These are phyloP conservation scores for Mycena chlorophos DNA, from an alignment of 768 basidiomycete genomes.

Conservation along the genomic window DNA sequence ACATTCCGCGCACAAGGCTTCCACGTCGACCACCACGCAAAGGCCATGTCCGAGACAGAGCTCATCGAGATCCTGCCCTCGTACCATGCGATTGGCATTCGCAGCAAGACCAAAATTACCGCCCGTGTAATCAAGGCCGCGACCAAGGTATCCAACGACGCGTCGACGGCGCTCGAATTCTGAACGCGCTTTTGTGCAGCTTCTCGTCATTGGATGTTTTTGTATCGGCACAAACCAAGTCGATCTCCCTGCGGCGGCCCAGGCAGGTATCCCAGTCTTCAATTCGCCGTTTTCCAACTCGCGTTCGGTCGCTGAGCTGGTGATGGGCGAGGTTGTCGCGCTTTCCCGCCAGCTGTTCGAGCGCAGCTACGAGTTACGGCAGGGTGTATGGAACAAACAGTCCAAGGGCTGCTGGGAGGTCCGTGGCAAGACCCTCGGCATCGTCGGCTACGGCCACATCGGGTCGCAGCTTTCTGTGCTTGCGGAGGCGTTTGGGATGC, in stretches of 20 bases:
- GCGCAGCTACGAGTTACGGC: conserved; percentile 81
- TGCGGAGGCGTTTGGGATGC: conserved; percentile 93
- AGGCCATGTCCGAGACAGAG: conserved; percentile 91
- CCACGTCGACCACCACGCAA: conserved; percentile 85
- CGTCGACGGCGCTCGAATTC: not conserved
- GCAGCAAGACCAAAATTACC: conserved; percentile 97
- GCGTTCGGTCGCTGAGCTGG: conserved; percentile 97
- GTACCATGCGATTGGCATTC: conserved; percentile 95
- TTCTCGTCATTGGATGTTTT: conserved; percentile 96
- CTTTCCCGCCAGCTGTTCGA: conserved; percentile 94
- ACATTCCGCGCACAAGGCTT: conserved; percentile 82
- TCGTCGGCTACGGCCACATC: conserved; percentile 98
- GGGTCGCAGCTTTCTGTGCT: conserved; percentile 96
- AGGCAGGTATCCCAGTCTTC: conserved; percentile 94
- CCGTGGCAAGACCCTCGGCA: conserved; percentile 96
- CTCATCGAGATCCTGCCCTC: conserved; percentile 77
- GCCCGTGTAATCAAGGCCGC: conserved; percentile 85
- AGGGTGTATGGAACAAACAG: conserved; percentile 97
- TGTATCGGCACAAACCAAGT: conserved; percentile 99
- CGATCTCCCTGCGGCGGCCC: conserved; percentile 79
- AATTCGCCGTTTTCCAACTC: conserved; percentile 99
- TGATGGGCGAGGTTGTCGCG: conserved; percentile 89
- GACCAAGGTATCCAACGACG: conserved; percentile 59
- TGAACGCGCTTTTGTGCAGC: conserved; percentile 47
- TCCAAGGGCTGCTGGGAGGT: conserved; percentile 98